Base-by-base conservation (phyloP, 1,284 basidiomycete genomes). In the Mycena sp. region DNA sequence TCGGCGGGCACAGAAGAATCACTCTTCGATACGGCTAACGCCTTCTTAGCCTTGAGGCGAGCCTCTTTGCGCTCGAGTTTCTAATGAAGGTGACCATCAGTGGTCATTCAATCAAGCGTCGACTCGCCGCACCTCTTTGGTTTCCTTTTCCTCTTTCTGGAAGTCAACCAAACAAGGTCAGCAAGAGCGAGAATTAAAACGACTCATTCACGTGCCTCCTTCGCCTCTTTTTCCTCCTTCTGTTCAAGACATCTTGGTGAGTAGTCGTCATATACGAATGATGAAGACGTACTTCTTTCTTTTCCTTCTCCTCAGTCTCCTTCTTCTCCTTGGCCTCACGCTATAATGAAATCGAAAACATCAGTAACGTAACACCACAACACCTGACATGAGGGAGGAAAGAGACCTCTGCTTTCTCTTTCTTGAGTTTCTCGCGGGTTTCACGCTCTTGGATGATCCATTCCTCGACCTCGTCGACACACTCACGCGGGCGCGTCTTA, bases 371-470 rank as follows among this genome's bases (percentile, higher is more conserved):
- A 59, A 63, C 43, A 50, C 58, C 55, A 65, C 29, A 40, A 48
- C 37, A 10, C 43, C 29, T 21, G 29, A 55, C 38, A 49, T 60
- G 29, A 61, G 32, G 61, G 60, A 61, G 50, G 49, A 59, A 51
- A 63, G 61, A 65, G 69, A 80, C 91, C 85, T 93, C 92, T 50
- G 90, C 92, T 73, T 93, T 94, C 78, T 94, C 91, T 72, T 87
- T 90, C 85, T 93, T 92, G 56, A 93, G 79, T 75, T 90, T 92
- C 72, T 90, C 91, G 65, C 90, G 85, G 35, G 86, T 91, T 79
- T 92, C 91, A 61, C 92, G 89, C 73, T 94, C 92, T 72, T 89
- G 84, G 63, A 87, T 77, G 55, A 93, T 77, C 91, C 91, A 93
- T 49, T 85, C 87, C 17, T 73, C 80, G 26, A 92, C 90, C 76